Base-by-base conservation (phyloP, 1,284 basidiomycete species). In the Puccinia polysora region DNA sequence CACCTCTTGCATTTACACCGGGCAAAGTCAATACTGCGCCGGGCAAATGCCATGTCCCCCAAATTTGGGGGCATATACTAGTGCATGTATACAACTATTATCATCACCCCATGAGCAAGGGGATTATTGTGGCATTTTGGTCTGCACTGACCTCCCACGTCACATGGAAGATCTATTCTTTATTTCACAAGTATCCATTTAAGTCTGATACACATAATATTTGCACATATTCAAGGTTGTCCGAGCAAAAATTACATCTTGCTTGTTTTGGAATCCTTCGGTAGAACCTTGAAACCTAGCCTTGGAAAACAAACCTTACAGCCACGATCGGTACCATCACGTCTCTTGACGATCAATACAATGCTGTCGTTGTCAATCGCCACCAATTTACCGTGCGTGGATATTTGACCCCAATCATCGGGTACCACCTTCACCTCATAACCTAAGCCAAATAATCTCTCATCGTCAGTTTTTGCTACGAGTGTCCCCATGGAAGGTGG, bases 281-380 rank as follows among this genome's bases (percentile, higher is more conserved):
- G 64, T 8, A 65, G 23, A n/a, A 65, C 52, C 15, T 34, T 53
- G 25, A 65, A 65, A 10, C 64, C 64, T 14, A 65, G 30, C 20
- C 64, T 49, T 1, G 64, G 64, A 36, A 65, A 65, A 40, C 49
- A 65, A 25, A 65, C 50, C 64, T 53, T 50, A 53, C 64, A 65
- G 8, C 32, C 49, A 6, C 28, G 58, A 25, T 20, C 50, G 36
- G 64, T 38, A 12, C 34, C 34, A 52, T 65, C 64, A 20, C 32
- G 64, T 40, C 64, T 14, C 25, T 65, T 50, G n/a, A 65, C 64
- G 38, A 53, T 53, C 14, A 65, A 20, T 30, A 52, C 30, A 40
- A 65, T 65, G 20, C 18, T 49, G 23, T 40, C n/a, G 25, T 32
- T 15, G 23, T 53, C 45, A 12, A 65, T 52, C 20, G 36, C 64